These are phyloP conservation scores for Plasmodium vinckei DNA, from an alignment of 169 alveolate genomes.

Conservation along the genomic window DNA sequence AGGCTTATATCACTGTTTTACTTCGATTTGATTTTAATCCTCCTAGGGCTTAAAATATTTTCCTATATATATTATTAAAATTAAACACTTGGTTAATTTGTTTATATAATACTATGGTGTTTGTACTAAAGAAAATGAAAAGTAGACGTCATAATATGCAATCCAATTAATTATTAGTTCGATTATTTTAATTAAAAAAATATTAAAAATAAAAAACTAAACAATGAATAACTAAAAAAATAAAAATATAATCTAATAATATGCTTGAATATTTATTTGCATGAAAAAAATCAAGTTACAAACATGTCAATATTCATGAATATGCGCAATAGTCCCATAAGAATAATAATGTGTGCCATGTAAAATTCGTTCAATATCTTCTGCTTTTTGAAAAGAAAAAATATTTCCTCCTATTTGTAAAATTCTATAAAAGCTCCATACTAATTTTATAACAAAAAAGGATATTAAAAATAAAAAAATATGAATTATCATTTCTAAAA, in stretches of 20 bases:
- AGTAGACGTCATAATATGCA: no score
- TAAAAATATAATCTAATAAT: neutral
- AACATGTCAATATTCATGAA: conserved; percentile 12
- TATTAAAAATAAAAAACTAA: neutral
- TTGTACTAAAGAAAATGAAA: no score
- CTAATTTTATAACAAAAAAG: conserved; percentile 53
- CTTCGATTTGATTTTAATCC: no score
- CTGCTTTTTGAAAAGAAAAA: conserved; percentile 70
- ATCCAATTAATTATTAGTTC: neutral
- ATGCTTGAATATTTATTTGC: neutral
- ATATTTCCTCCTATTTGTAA: conserved; percentile 73
- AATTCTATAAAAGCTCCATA: conserved; percentile 74
- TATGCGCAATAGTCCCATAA: conserved; percentile 43
- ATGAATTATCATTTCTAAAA: conserved; percentile 55
- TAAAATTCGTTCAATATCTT: conserved; percentile 41
- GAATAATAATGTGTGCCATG: conserved; percentile 60
- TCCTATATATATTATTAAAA: no score
- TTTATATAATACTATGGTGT: no score
- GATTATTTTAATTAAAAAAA: neutral
- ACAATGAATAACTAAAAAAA: neutral
- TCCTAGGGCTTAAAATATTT: no score
- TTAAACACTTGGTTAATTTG: no score
- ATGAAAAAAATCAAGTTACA: neutral
- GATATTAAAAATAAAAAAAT: conserved; percentile 39
- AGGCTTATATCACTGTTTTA: no score